A percentile compares a stretch with the other conserved stretches of the same genome.
phyloP scores from a whole-genome alignment of 176 grass and related monocot species.

The Avena insularis region DNA sequence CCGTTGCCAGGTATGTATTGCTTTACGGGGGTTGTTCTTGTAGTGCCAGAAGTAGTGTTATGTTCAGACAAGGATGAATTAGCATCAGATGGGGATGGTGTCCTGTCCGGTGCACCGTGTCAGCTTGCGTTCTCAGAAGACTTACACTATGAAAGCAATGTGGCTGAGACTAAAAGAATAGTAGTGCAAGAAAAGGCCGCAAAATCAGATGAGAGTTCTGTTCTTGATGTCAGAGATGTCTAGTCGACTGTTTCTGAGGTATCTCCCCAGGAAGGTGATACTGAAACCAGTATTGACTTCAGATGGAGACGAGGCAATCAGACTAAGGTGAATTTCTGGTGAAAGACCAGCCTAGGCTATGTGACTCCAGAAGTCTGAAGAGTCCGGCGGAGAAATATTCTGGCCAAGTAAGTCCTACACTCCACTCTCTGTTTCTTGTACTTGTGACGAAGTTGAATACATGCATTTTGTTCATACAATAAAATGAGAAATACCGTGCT shows the following conservation, averaged over 20 bases:
- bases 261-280: conserved; percentile 6
- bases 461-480: background rate
- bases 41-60: background rate
- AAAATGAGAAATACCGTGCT: too few relatives aligned
- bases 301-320: too few relatives aligned
- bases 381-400: conserved; percentile 57
- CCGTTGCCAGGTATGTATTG: too few relatives aligned
- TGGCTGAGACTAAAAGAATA: background rate
- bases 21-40: too few relatives aligned
- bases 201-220: conserved; percentile 22
- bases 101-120: background rate
- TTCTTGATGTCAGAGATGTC: conserved; percentile 7
- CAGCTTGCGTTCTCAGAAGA: conserved; percentile 22
- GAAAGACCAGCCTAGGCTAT: too few relatives aligned
- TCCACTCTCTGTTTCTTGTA: conserved; percentile 21
- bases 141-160: background rate
- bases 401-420: conserved; percentile 52
- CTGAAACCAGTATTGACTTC: background rate
- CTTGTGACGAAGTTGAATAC: background rate
- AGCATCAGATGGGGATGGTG: conserved; percentile 14
- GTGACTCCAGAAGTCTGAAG: too few relatives aligned
- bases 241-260: conserved; percentile 26
- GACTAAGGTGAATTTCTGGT: too few relatives aligned
- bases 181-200: background rate
- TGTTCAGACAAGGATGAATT: conserved; percentile 12